A percentile compares a stretch with the other conserved stretches of the same genome.
phyloP scores from a whole-genome alignment of 495 filamentous ascomycete genomes.

The Neurospora sp. region DNA sequence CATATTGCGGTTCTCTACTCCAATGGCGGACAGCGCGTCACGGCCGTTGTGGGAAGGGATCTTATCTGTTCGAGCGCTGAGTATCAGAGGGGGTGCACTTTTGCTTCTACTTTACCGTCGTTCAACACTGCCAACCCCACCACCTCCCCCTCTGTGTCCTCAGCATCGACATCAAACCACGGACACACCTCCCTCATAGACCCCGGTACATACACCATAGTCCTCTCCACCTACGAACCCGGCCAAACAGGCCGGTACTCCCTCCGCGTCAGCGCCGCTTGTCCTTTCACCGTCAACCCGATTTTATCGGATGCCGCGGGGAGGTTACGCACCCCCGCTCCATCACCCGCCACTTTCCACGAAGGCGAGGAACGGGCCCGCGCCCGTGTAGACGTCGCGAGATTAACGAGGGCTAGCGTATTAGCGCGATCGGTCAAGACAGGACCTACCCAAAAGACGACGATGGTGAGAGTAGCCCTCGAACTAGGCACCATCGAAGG shows the following conservation, averaged over 20 bases:
- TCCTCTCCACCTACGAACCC: constrained; percentile 79
- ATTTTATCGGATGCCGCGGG: constrained; percentile 62
- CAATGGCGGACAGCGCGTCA: constrained; percentile 52
- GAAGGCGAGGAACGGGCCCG: constrained; percentile 44
- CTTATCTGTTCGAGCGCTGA: constrained; percentile 73
- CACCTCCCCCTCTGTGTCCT: neutral
- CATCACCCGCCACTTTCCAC: constrained; percentile 22
- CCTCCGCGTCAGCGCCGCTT: constrained; percentile 57
- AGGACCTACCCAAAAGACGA: too few species aligned
- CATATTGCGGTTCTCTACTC: constrained; percentile 80
- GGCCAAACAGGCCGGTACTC: constrained; percentile 66
- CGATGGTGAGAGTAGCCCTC: constrained; percentile 35
- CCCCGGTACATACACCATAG: constrained; percentile 70
- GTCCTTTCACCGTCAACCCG: constrained; percentile 39
- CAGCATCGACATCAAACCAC: neutral
- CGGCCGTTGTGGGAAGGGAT: constrained; percentile 58
- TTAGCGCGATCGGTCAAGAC: constrained; percentile 19
- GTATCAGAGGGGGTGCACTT: constrained; percentile 68
- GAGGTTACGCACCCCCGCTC: constrained; percentile 44
- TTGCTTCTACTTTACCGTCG: constrained; percentile 37
- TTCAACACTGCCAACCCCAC: neutral
- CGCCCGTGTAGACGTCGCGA: constrained; percentile 37
- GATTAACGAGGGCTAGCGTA: constrained; percentile 50
- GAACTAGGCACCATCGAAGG: constrained; percentile 43
- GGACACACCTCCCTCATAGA: constrained; percentile 34